Evolutionary conservation across 805 yeast species (phyloP), one percentile per base, ranked within the genome.

Genomic region (Hyphopichia homilentoma): DNA sequence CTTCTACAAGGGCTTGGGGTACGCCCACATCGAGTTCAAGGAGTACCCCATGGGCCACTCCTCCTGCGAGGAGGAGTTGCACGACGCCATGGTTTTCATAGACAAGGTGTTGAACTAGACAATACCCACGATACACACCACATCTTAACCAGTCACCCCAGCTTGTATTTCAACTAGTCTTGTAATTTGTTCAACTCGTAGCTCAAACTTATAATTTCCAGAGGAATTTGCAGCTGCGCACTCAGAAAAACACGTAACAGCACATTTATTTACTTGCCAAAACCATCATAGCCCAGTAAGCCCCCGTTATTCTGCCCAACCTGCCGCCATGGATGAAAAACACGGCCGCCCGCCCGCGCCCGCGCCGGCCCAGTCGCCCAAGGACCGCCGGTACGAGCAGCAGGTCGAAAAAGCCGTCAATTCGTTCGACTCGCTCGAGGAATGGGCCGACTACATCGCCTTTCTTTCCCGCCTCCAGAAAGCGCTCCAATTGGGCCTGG

Each of bases 401-500:
- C 78, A 72, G 36, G 72, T 90, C 8, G 90, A 84, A 32, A 75
- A 80, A 43, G 85, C 93, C 0, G 64, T 93, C 15, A 70, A 74
- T 5, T 68, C 76, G 13, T 90, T 90, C 62, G 96, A 86, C 32
- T 62, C 84, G 2, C 82, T 88, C 2, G 84, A 79, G 20, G 98
- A 93, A 63, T 93, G 99, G 99, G 97, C 98, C 9, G 98, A 93
- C 54, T 88, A 90, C 54, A 93, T 93, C 35, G 82, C 97, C 15
- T 89, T 86, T 53, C 65, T 94, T 27, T 79, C 90, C 2, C 77
- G 84, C 38, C 70, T 94, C 5, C 78, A 79, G 37, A 85, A 87
- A 52, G 80, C 94, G 0, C 57, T 89, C 25, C 63, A 50, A 36
- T 45, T 60, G 23, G 47, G 43, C 2, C n/a, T n/a, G n/a, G n/a